Evolutionary conservation across 2,329 filamentous ascomycete genomes (phyloP).

Genomic region (Diaporthe caulivora): DNA sequence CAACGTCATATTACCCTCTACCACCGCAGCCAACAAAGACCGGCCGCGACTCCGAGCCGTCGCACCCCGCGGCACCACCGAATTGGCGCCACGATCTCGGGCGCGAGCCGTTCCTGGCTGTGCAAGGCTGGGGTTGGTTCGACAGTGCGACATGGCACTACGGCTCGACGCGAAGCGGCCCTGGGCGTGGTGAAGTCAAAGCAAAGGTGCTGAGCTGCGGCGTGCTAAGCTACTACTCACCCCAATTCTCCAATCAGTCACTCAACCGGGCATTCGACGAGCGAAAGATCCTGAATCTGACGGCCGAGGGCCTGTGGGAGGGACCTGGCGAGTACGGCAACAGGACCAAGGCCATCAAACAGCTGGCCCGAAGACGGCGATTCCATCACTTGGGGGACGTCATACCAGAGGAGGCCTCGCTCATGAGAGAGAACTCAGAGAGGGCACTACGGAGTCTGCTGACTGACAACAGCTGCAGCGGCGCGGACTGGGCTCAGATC

Average conservation of each 20-base stretch:
- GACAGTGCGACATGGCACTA: conserved; percentile 58
- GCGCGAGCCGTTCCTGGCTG: conserved; percentile 55
- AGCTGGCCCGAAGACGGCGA: conserved; percentile 53
- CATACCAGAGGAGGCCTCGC: conserved; percentile 48
- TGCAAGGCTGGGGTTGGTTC: conserved; percentile 60
- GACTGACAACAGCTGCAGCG: conserved; percentile 48
- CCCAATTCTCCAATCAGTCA: conserved; percentile 48
- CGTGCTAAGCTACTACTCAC: conserved; percentile 60
- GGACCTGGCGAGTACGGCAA: conserved; percentile 42
- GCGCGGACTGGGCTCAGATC: conserved; percentile 59
- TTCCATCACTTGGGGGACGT: conserved; percentile 52
- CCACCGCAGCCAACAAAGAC: conserved; percentile 53
- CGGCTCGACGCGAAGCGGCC: conserved; percentile 52
- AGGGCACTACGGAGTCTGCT: conserved; percentile 46
- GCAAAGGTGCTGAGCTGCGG: conserved; percentile 56
- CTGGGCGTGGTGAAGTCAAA: conserved; percentile 56
- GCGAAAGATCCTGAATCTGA: conserved; percentile 54
- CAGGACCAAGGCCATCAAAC: conserved; percentile 47
- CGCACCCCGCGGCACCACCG: conserved; percentile 51
- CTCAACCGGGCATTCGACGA: conserved; percentile 50
- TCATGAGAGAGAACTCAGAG: conserved; percentile 51
- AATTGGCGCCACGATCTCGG: conserved; percentile 49
- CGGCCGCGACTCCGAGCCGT: conserved; percentile 50
- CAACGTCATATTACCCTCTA: conserved; percentile 50
- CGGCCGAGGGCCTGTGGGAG: conserved; percentile 54